A percentile compares a stretch with the other conserved stretches of the same genome.
These are phyloP conservation scores for Melianthus villosus DNA, from an alignment of 441 rosid species.

Conservation along the genomic window DNA sequence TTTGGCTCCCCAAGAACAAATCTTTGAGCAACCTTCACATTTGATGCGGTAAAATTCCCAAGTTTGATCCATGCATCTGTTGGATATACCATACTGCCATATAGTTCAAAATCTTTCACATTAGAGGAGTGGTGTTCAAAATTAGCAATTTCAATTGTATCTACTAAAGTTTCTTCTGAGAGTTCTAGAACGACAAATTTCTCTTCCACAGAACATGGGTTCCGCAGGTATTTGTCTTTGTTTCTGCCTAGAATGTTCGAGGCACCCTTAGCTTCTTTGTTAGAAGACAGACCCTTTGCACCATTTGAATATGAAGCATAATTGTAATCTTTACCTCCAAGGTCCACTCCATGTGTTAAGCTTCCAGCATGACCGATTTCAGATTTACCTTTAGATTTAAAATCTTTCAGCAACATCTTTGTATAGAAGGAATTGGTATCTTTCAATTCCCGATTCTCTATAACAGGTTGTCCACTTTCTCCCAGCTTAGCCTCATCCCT, in stretches of 20 bases:
- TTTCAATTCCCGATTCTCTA: constrained; percentile 17
- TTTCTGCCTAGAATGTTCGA: constrained; percentile 55
- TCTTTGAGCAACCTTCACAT: constrained; percentile 55
- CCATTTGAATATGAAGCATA: constrained; percentile 85
- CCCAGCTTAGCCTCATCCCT: constrained; percentile 16
- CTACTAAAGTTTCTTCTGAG: constrained; percentile 87
- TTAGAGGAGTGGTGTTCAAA: constrained; percentile 88
- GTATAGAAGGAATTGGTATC: constrained; percentile 14
- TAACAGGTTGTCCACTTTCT: constrained; percentile 8
- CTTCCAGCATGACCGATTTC: constrained; percentile 45
- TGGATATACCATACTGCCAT: constrained; percentile 68
- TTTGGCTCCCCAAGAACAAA: constrained; percentile 48
- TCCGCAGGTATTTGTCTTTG: constrained; percentile 82
- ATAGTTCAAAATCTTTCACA: constrained; percentile 57
- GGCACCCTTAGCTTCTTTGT: constrained; percentile 93
- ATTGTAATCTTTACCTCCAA: constrained; percentile 71
- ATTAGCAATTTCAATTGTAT: constrained; percentile 63
- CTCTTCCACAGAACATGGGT: constrained; percentile 82
- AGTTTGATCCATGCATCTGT: constrained; percentile 57
- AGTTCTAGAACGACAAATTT: constrained; percentile 69
- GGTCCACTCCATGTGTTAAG: constrained; percentile 63
- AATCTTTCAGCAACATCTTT: constrained; percentile 19
- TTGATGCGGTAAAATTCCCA: constrained; percentile 66
- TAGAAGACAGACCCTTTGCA: constrained; percentile 57
- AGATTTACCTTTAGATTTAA: constrained; percentile 37